Percentiles rank a stretch among this genome's conserved stretches.
Evolutionary conservation across 371 early-diverging fungal genomes (phyloP).

Genomic region (Actinomortierella wolfii): DNA sequence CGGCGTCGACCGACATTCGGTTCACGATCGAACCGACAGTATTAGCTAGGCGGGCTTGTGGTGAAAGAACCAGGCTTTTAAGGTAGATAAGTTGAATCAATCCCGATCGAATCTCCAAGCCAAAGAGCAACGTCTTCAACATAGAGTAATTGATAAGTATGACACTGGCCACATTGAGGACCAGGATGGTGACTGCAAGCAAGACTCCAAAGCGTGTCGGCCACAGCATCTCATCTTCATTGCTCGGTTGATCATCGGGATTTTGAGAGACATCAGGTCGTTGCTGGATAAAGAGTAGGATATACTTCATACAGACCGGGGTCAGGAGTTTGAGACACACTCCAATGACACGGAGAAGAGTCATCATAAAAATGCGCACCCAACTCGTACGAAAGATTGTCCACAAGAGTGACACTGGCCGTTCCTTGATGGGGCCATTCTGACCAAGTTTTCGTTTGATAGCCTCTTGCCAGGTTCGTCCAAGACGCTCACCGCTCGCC

Average conservation of each 20-base stretch:
- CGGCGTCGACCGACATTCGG: conserved; percentile 63
- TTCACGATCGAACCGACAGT: conserved; percentile 86
- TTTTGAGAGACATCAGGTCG: no score
- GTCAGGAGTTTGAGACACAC: conserved; percentile 11
- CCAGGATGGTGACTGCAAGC: conserved; percentile 16
- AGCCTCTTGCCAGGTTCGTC: conserved; percentile 5
- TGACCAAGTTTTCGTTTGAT: conserved; percentile 7
- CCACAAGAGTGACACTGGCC: conserved; percentile 17
- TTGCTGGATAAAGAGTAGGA: conserved; percentile 23
- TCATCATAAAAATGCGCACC: not conserved
- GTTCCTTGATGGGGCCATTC: conserved; percentile 2
- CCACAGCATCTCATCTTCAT: conserved; percentile 8
- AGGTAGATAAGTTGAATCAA: conserved; percentile 86
- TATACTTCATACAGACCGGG: conserved; percentile 18
- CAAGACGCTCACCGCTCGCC: conserved; percentile 11
- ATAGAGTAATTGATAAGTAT: not conserved
- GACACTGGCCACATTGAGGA: conserved; percentile 9
- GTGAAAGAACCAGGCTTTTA: conserved; percentile 83
- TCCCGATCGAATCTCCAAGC: conserved; percentile 65
- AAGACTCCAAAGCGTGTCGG: conserved; percentile 17
- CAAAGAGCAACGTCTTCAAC: conserved; percentile 7
- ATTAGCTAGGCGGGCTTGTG: conserved; percentile 73
- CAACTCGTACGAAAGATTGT: conserved; percentile 12
- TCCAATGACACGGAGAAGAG: conserved; percentile 8
- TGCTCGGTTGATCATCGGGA: no score